Evolutionary conservation across 2,329 filamentous ascomycete species (phyloP).

Genomic region (Aspergillus uvarum): DNA sequence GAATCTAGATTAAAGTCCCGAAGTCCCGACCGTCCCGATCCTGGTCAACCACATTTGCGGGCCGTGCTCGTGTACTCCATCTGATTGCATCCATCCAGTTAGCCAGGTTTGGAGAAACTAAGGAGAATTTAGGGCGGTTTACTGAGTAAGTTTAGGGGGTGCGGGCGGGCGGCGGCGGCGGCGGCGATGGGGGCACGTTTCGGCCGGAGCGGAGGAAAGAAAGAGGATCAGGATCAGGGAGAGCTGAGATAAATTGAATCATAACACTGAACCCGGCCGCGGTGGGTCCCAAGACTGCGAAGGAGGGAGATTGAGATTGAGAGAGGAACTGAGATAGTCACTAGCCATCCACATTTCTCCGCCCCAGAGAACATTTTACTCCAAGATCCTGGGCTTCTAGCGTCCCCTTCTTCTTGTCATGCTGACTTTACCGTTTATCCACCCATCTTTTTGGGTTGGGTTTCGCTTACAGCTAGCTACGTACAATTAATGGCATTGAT

Average conservation of each 20-base stretch:
- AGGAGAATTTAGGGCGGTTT: background rate
- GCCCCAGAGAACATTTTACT: background rate
- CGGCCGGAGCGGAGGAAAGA: background rate
- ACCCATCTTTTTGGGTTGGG: too few relatives aligned
- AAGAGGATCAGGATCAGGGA: background rate
- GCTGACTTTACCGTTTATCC: too few relatives aligned
- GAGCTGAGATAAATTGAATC: background rate
- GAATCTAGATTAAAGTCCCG: background rate
- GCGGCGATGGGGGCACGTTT: background rate
- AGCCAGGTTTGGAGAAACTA: background rate
- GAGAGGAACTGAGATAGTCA: too few relatives aligned
- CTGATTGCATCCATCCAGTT: background rate
- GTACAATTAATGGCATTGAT: too few relatives aligned
- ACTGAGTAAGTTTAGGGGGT: background rate
- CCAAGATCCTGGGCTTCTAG: background rate
- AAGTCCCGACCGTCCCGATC: background rate
- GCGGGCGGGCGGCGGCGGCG: background rate
- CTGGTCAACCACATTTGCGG: background rate
- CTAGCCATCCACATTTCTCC: too few relatives aligned
- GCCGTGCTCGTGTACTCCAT: background rate
- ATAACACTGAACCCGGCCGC: background rate
- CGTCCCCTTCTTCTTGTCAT: background rate
- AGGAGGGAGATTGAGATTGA: background rate
- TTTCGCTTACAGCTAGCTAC: too few relatives aligned
- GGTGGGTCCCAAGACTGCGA: background rate